phyloP scores from a whole-genome alignment of 768 basidiomycete genomes.

The Tricholoma hemisulphureum region DNA sequence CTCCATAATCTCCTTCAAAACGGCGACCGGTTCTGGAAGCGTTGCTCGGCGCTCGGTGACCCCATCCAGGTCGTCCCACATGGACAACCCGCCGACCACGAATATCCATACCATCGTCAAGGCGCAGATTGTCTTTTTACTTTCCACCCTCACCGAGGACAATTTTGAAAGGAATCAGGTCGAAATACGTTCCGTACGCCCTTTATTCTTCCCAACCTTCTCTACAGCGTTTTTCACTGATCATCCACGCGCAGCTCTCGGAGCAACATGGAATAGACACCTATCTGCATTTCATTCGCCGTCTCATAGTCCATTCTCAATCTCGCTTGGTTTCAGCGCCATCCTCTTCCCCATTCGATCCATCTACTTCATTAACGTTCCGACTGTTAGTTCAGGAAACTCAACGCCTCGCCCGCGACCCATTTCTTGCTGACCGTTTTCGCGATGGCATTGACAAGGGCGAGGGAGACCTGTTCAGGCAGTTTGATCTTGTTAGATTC shows the following conservation, averaged over 20 bases:
- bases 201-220: slow-evolving; percentile 13
- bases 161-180: slow-evolving; percentile 92
- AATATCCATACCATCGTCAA: slow-evolving; percentile 92
- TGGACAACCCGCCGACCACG: slow-evolving; percentile 82
- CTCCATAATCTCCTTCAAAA: slow-evolving; percentile 52
- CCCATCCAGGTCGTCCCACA: slow-evolving; percentile 79
- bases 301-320: slow-evolving; percentile 88
- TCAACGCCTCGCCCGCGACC: slow-evolving; percentile 86
- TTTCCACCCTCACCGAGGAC: slow-evolving; percentile 95
- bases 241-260: slow-evolving; percentile 62
- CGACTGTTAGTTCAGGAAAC: slow-evolving; percentile 86
- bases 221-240: slow-evolving; percentile 7
- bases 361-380: slow-evolving; percentile 78
- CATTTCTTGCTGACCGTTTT: slow-evolving; percentile 86
- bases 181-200: slow-evolving; percentile 90
- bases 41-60: slow-evolving; percentile 71
- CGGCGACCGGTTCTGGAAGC: slow-evolving; percentile 71
- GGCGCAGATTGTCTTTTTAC: slow-evolving; percentile 96
- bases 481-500: slow-evolving; percentile 82
- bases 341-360: slow-evolving; percentile 64
- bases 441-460: slow-evolving; percentile 87
- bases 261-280: slow-evolving; percentile 97
- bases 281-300: slow-evolving; percentile 95
- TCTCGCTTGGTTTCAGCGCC: slow-evolving; percentile 59
- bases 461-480: slow-evolving; percentile 78